These are phyloP conservation scores for Pichia insulana DNA, from an alignment of 805 yeast genomes.

Conservation along the genomic window DNA sequence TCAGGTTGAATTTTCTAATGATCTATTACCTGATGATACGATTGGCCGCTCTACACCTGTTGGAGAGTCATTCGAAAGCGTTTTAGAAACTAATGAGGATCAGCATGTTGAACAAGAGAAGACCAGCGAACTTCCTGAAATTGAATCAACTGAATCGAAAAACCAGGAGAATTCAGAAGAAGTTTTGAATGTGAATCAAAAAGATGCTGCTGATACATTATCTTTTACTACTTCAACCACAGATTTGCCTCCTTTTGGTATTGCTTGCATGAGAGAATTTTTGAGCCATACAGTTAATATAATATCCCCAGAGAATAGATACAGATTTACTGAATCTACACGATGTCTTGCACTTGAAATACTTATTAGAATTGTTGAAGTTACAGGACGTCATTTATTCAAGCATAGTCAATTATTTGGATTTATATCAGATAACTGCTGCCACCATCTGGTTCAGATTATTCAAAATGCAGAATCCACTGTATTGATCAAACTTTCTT, in stretches of 20 bases:
- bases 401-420: constrained; percentile 58
- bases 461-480: constrained; percentile 69
- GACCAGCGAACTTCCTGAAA: not conserved
- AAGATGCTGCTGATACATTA: not conserved
- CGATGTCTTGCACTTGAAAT: constrained; percentile 75
- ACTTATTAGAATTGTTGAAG: constrained; percentile 72
- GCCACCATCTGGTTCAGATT: constrained; percentile 74
- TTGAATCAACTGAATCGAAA: not conserved
- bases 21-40: constrained; percentile 44
- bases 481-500: constrained; percentile 61
- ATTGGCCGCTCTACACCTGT: constrained; percentile 36
- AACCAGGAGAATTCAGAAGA: not conserved
- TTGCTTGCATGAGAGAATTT: constrained; percentile 69
- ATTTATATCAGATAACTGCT: constrained; percentile 70
- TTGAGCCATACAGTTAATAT: constrained; percentile 68
- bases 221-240: constrained; percentile 14
- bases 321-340: constrained; percentile 80
- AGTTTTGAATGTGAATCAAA: not conserved
- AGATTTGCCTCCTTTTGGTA: constrained; percentile 50
- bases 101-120: constrained; percentile 3
- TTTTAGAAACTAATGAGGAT: not conserved
- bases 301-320: constrained; percentile 72
- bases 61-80: not conserved
- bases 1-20: constrained; percentile 19
- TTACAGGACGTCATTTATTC: constrained; percentile 57